These are phyloP conservation scores for Neurospora sp. DNA, from an alignment of 495 filamentous ascomycete species.

Conservation along the genomic window DNA sequence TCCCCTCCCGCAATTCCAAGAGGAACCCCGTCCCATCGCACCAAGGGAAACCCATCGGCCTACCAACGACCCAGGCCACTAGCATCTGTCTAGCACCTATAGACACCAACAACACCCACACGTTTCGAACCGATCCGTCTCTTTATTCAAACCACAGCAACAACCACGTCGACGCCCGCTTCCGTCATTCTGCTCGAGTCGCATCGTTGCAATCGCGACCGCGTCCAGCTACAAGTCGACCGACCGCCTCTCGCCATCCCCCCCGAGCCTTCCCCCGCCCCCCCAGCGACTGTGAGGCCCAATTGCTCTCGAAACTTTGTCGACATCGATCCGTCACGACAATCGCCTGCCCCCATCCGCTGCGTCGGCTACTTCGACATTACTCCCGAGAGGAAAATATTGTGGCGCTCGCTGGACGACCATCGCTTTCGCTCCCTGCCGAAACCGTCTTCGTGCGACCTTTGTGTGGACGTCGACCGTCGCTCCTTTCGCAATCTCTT, in stretches of 20 bases:
- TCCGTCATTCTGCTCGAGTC: background rate
- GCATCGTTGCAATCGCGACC: background rate
- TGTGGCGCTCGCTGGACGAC: background rate
- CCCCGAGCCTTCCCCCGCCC: background rate
- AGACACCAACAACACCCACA: background rate
- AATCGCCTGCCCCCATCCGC: background rate
- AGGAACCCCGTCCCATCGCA: background rate
- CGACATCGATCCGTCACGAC: background rate
- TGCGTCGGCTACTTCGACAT: background rate
- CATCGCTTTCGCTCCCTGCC: background rate
- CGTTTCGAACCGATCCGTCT: background rate
- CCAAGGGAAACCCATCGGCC: background rate
- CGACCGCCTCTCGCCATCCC: background rate
- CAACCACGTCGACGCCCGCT: background rate
- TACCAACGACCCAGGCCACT: background rate
- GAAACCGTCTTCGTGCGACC: background rate
- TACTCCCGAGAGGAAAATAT: background rate
- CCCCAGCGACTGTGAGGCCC: background rate
- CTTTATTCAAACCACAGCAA: background rate
- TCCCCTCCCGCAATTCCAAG: background rate
- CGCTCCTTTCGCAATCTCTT: conserved; percentile 1
- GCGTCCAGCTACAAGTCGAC: background rate
- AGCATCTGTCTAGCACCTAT: background rate
- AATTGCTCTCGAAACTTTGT: background rate
- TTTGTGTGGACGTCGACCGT: background rate